Evolutionary conservation across 164 flowering plant genomes (phyloP), one percentile per base, ranked within the genome.

Genomic region (Taxillus chinensis): DNA sequence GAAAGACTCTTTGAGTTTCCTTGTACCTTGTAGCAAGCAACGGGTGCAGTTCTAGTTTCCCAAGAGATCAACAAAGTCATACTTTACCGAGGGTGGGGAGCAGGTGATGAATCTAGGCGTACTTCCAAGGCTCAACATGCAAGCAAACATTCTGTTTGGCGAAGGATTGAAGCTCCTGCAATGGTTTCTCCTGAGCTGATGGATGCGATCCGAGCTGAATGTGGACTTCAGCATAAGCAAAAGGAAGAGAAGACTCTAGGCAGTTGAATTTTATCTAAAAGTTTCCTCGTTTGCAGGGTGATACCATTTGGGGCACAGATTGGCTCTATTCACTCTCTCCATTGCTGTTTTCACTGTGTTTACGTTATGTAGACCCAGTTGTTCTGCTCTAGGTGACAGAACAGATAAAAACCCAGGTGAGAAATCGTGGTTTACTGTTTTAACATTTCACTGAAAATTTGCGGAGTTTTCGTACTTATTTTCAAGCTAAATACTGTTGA

Each of bases 61-160:
- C 96, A 81, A 70, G 97, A 93, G 75, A 89, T 91, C 41, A 85
- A 72, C 72, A 93, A 93, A 69, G 86, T 93, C 61, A 88, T 93
- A 73, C 87, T 90, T 12, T 90, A 90, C 60, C 70, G 97, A 57
- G 97, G 98, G 55, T 86, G 95, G 92, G 89, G 85, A 17, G 82
- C 77, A n/a, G 82, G 59, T 14, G 78, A 65, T n/a, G 83, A 72
- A 55, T 67, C 65, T 52, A 62, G 51, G 51, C 60, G 39, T n/a
- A 12, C 39, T 49, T 59, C 51, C 38, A 63, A 61, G n/a, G 72
- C 27, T 27, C 27, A 48, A 15, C 50, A 64, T 41, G 59, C 57
- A 2, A 69, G 42, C 38, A 76, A 55, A 46, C 27, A 53, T 59
- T 45, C 66, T 39, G 50, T 38, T 43, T 61, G 55, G 12, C 53